phyloP scores from a whole-genome alignment of 2,329 filamentous ascomycete species.

The Microdochium nivale region DNA sequence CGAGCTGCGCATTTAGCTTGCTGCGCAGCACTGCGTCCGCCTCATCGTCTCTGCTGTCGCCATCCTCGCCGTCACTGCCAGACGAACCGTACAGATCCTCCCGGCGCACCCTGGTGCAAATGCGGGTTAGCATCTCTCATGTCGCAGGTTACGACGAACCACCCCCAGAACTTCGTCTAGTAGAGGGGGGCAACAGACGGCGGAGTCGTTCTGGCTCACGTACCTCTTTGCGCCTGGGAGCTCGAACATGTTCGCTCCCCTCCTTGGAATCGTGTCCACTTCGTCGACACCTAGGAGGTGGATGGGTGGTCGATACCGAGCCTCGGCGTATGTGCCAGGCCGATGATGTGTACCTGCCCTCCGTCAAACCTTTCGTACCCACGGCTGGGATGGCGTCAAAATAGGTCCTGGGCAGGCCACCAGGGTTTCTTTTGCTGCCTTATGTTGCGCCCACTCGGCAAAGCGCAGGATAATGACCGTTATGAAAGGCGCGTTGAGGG shows the following conservation, averaged over 20 bases:
- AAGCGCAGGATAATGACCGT: too few relatives aligned
- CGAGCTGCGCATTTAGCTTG: constrained; percentile 38
- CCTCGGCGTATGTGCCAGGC: too few relatives aligned
- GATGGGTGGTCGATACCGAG: background rate
- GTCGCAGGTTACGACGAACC: too few relatives aligned
- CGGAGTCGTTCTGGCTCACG: too few relatives aligned
- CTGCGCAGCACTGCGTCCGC: constrained; percentile 30
- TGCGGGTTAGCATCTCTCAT: constrained; percentile 4
- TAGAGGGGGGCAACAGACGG: too few relatives aligned
- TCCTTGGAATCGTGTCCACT: background rate
- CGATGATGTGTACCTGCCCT: too few relatives aligned
- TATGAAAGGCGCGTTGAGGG: too few relatives aligned
- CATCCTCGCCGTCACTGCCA: constrained; percentile 12
- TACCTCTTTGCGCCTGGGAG: constrained; percentile 45
- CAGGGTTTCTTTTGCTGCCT: too few relatives aligned
- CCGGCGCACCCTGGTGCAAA: constrained; percentile 38
- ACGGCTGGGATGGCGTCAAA: too few relatives aligned
- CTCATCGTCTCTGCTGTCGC: constrained; percentile 18
- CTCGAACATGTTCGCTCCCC: constrained; percentile 34
- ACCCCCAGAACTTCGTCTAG: constrained; percentile 3
- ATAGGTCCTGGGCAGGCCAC: too few relatives aligned
- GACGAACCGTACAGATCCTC: constrained; percentile 38
- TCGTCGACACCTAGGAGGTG: background rate
- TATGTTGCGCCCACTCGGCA: too few relatives aligned
- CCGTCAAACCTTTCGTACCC: too few relatives aligned